phyloP scores from a whole-genome alignment of 176 grass and related monocot species.

The Pontederia crassipes region DNA sequence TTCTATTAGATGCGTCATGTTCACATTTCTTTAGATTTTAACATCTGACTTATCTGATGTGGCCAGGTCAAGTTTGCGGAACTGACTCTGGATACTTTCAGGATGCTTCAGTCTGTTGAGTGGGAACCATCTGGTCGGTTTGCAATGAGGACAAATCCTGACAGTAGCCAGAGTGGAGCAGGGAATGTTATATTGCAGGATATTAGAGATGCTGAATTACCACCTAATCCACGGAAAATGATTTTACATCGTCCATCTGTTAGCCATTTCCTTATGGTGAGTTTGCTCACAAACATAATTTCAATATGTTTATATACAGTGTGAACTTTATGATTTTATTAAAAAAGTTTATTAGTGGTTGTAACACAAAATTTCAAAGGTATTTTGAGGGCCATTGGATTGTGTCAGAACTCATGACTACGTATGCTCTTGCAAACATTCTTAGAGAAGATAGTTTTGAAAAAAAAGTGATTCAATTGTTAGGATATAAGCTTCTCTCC shows the following conservation, averaged over 20 bases:
- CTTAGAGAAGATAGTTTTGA: too few species aligned
- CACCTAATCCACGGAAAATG: slow-evolving; percentile 76
- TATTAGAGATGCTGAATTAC: slow-evolving; percentile 65
- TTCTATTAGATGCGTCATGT: not conserved
- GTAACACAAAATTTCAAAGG: too few species aligned
- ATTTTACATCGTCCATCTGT: slow-evolving; percentile 59
- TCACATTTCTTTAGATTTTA: not conserved
- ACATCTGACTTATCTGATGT: slow-evolving; percentile 5
- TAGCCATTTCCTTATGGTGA: slow-evolving; percentile 74
- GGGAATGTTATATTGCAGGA: slow-evolving; percentile 65
- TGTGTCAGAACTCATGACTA: too few species aligned
- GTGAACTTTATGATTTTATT: too few species aligned
- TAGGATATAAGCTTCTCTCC: too few species aligned
- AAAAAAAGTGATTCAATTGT: too few species aligned
- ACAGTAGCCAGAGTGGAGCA: slow-evolving; percentile 34
- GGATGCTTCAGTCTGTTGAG: slow-evolving; percentile 94
- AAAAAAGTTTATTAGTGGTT: too few species aligned
- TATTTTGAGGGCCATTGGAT: too few species aligned
- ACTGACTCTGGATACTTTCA: slow-evolving; percentile 75
- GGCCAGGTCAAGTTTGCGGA: slow-evolving; percentile 86
- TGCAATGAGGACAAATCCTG: slow-evolving; percentile 45
- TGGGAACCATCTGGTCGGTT: slow-evolving; percentile 92
- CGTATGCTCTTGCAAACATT: too few species aligned
- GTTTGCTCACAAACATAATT: slow-evolving; percentile 14
- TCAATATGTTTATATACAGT: not conserved